A percentile compares a stretch with the other conserved stretches of the same genome.
Evolutionary conservation across 306 rosid genomes (phyloP).

Genomic region (Biancaea sappan): DNA sequence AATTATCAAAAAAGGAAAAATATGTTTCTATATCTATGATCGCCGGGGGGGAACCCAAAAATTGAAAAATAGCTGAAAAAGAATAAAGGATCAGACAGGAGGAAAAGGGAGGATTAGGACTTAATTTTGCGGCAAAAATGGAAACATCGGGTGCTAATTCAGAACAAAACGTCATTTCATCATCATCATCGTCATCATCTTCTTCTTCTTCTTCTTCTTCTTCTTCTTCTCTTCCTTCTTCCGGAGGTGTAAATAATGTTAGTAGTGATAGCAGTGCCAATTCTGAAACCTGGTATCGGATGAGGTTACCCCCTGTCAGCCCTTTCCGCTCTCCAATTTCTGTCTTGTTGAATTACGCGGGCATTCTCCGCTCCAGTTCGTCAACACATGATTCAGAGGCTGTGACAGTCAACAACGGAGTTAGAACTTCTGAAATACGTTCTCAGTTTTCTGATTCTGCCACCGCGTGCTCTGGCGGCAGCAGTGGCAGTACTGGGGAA

Average conservation of each 20-base stretch:
- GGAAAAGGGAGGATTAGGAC: slow-evolving; percentile 33
- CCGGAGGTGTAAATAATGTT: slow-evolving; percentile 26
- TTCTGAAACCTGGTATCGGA: slow-evolving; percentile 40
- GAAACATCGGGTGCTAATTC: slow-evolving; percentile 45
- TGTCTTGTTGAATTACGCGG: slow-evolving; percentile 69
- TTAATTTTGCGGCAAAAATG: slow-evolving; percentile 39
- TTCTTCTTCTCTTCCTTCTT: no score
- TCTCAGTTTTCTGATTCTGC: slow-evolving; percentile 34
- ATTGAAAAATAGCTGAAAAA: not conserved
- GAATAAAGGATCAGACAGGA: slow-evolving; percentile 12
- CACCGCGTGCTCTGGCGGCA: slow-evolving; percentile 18
- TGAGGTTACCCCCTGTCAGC: slow-evolving; percentile 53
- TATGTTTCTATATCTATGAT: slow-evolving; percentile 3
- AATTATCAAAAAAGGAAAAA: not conserved
- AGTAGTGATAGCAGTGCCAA: slow-evolving; percentile 18
- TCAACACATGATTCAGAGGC: slow-evolving; percentile 41
- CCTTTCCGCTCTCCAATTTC: slow-evolving; percentile 70
- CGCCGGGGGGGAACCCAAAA: slow-evolving; percentile 12
- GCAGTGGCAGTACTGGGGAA: slow-evolving; percentile 52
- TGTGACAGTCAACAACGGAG: slow-evolving; percentile 42
- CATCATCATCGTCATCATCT: slow-evolving; percentile 36
- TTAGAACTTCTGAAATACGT: slow-evolving; percentile 36
- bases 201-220: no score
- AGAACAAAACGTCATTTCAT: slow-evolving; percentile 36
- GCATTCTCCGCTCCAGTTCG: slow-evolving; percentile 47